Evolutionary conservation across 1,284 basidiomycete species (phyloP).

Genomic region (Pseudozyma sp.): DNA sequence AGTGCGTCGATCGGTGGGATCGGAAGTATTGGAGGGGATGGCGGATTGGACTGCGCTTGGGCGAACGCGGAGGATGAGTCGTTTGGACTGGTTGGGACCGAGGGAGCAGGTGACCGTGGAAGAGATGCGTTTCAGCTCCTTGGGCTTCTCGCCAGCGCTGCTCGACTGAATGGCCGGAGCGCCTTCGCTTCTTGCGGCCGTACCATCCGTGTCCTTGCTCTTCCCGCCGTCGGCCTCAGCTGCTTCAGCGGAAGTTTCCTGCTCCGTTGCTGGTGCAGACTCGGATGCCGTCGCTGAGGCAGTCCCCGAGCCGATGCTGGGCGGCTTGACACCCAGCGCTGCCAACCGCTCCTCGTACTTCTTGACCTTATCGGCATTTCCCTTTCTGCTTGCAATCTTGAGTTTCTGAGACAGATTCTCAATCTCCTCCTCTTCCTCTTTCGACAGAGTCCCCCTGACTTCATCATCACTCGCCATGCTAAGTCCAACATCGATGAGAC

Average conservation of each 20-base stretch:
- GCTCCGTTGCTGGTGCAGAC: neutral
- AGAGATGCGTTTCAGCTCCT: slow-evolving; percentile 53
- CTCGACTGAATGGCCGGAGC: neutral
- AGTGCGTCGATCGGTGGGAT: slow-evolving; percentile 41
- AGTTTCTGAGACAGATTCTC: slow-evolving; percentile 72
- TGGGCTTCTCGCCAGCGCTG: slow-evolving; percentile 15
- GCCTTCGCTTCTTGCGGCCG: neutral
- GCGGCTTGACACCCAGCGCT: slow-evolving; percentile 70
- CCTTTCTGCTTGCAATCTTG: slow-evolving; percentile 72
- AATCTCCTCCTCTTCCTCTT: slow-evolving; percentile 72
- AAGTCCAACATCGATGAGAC: slow-evolving; percentile 45
- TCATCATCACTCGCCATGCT: slow-evolving; percentile 61
- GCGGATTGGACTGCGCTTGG: slow-evolving; percentile 40
- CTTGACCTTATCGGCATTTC: slow-evolving; percentile 71
- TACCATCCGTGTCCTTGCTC: slow-evolving; percentile 1
- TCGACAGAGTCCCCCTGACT: slow-evolving; percentile 69
- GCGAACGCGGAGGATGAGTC: slow-evolving; percentile 62
- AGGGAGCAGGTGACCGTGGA: slow-evolving; percentile 60
- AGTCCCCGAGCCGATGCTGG: slow-evolving; percentile 20
- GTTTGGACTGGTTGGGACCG: slow-evolving; percentile 56
- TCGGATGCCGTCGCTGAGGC: slow-evolving; percentile 1
- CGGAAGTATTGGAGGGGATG: slow-evolving; percentile 31
- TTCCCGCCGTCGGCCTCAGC: slow-evolving; percentile 5
- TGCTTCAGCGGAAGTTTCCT: neutral
- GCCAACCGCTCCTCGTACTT: slow-evolving; percentile 71